Percentiles rank a stretch among this genome's conserved stretches.
Conservation (phyloP, 345 rosid genomes). For the Salix brachista region DNA sequence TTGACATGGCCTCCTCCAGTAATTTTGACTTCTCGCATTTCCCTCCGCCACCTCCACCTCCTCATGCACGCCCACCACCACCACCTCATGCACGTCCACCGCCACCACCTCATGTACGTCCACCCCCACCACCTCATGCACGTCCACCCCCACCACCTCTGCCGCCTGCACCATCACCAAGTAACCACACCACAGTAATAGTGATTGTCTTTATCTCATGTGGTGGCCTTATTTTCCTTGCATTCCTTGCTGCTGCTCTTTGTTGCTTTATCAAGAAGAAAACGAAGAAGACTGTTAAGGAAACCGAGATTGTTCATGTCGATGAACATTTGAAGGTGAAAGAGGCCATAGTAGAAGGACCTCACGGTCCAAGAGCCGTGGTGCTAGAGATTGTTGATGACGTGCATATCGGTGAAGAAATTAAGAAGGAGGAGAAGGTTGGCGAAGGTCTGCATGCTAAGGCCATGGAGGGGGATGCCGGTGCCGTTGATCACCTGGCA, state of each 20-base stretch:
- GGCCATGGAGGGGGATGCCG: neutral
- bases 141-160: slow-evolving; percentile 18
- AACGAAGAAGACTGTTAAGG: slow-evolving; percentile 34
- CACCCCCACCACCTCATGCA: slow-evolving; percentile 15
- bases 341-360: slow-evolving; percentile 49
- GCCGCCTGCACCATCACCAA: slow-evolving; percentile 39
- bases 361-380: slow-evolving; percentile 42
- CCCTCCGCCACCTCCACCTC: slow-evolving; percentile 12
- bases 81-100: slow-evolving; percentile 18
- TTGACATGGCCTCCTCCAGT: slow-evolving; percentile 40
- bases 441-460: slow-evolving; percentile 16
- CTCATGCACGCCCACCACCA: slow-evolving; percentile 8
- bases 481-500: neutral
- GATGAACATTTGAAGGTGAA: slow-evolving; percentile 59
- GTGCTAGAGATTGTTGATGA: slow-evolving; percentile 56
- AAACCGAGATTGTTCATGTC: slow-evolving; percentile 27
- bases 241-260: slow-evolving; percentile 41
- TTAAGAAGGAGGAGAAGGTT: slow-evolving; percentile 32
- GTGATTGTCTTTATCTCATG: slow-evolving; percentile 53
- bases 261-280: slow-evolving; percentile 48
- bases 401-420: slow-evolving; percentile 39
- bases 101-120: slow-evolving; percentile 8
- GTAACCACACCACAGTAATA: slow-evolving; percentile 40
- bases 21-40: slow-evolving; percentile 27
- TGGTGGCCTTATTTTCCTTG: slow-evolving; percentile 51